Evolutionary conservation across 805 yeast genomes (phyloP).

Genomic region (Saturnispora besseyi): DNA sequence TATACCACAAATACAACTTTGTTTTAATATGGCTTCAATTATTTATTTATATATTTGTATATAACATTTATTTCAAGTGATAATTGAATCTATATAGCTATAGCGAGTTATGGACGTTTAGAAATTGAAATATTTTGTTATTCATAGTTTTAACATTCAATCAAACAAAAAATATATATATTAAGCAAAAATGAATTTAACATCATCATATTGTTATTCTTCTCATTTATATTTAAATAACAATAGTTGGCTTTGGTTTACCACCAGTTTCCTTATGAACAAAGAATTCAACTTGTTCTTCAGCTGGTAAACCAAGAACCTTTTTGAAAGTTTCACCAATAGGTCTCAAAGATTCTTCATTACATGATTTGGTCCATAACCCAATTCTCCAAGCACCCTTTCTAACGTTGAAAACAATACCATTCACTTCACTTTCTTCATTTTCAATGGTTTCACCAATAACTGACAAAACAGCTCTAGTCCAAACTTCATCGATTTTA

Average conservation of each 20-base stretch:
- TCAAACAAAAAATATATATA: not conserved
- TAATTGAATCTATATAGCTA: slow-evolving; percentile 3
- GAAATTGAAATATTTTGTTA: not conserved
- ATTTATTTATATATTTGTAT: not conserved
- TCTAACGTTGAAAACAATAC: slow-evolving; percentile 86
- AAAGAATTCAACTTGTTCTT: slow-evolving; percentile 72
- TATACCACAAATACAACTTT: too few species aligned
- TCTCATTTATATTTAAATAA: slow-evolving; percentile 11
- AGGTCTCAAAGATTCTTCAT: slow-evolving; percentile 50
- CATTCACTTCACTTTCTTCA: slow-evolving; percentile 81
- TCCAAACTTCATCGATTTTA: slow-evolving; percentile 85
- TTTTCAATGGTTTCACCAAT: slow-evolving; percentile 92
- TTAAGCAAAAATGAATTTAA: slow-evolving; percentile 2
- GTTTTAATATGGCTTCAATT: not conserved
- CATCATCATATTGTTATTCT: not conserved
- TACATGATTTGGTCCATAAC: slow-evolving; percentile 84
- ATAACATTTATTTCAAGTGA: not conserved
- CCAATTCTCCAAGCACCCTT: slow-evolving; percentile 75
- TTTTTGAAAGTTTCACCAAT: slow-evolving; percentile 85
- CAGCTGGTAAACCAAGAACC: slow-evolving; percentile 66
- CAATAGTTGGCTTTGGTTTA: slow-evolving; percentile 22
- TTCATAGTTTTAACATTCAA: not conserved
- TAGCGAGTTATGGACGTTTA: not conserved
- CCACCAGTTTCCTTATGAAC: slow-evolving; percentile 45
- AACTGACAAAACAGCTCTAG: slow-evolving; percentile 75